Conservation (phyloP, 176 grass and related monocot genomes). For the sorghum (Sorghum bicolor) region DNA sequence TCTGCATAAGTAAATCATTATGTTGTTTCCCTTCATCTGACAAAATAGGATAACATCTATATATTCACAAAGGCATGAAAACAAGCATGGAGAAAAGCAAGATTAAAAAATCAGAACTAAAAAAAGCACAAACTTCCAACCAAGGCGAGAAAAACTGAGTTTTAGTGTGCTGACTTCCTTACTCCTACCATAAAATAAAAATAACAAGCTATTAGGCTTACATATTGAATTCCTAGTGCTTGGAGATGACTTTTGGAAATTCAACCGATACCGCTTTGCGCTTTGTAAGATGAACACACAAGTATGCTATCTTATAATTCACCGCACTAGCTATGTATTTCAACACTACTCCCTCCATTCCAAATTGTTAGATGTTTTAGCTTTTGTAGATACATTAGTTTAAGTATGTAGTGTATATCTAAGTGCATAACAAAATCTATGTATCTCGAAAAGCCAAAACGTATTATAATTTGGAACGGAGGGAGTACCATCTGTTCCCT, state of each 20-base stretch:
- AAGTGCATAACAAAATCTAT: background rate
- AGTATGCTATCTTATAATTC: conserved; percentile 11
- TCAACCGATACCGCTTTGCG: background rate
- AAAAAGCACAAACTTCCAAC: background rate
- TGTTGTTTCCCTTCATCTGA: background rate
- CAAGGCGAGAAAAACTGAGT: background rate
- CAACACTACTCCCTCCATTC: background rate
- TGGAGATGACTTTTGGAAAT: conserved; percentile 17
- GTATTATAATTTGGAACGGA: background rate
- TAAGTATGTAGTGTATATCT: background rate
- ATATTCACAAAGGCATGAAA: background rate
- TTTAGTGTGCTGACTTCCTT: conserved; percentile 6
- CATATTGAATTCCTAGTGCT: background rate
- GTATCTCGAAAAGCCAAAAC: background rate
- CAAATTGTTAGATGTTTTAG: background rate
- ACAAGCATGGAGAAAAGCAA: background rate
- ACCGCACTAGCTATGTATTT: background rate
- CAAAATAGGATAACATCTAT: background rate
- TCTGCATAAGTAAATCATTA: conserved; percentile 29
- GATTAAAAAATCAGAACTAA: background rate
- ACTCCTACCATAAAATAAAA: background rate
- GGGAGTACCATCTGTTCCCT: background rate
- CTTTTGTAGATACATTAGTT: background rate
- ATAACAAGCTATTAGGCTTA: background rate
- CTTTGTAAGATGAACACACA: background rate